Conservation (phyloP, 1,284 basidiomycete species). For the Peniophora sp. region DNA sequence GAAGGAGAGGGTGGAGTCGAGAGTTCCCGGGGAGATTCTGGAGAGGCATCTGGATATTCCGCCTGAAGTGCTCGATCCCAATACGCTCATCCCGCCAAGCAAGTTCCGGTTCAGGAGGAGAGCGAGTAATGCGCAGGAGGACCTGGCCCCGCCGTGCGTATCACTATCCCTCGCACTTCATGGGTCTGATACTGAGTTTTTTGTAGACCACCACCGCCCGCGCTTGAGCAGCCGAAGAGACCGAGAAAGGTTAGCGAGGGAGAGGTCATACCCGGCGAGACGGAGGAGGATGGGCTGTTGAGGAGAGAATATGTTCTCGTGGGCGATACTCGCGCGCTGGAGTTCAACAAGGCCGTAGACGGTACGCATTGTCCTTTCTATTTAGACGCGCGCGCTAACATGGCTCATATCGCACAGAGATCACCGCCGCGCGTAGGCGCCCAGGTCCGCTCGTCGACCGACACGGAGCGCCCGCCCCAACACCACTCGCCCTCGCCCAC, state of each 20-base stretch:
- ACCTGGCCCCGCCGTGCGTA: background rate
- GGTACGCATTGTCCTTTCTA: constrained; percentile 32
- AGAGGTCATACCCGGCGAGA: constrained; percentile 72
- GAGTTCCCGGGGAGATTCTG: constrained; percentile 35
- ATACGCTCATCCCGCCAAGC: constrained; percentile 71
- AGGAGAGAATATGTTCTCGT: constrained; percentile 74
- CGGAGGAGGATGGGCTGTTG: constrained; percentile 69
- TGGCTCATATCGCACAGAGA: constrained; percentile 40
- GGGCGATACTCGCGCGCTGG: constrained; percentile 64
- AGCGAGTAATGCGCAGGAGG: background rate
- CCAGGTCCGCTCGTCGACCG: constrained; percentile 42
- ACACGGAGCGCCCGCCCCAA: constrained; percentile 29
- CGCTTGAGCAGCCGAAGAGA: background rate
- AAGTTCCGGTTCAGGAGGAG: constrained; percentile 60
- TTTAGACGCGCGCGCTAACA: constrained; percentile 5
- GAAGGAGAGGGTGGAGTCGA: too few relatives aligned
- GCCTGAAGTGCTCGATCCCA: constrained; percentile 69
- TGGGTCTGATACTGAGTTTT: too few relatives aligned
- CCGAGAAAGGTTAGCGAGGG: constrained; percentile 33
- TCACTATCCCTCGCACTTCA: background rate
- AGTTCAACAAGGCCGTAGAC: constrained; percentile 72
- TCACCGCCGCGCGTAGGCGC: constrained; percentile 48
- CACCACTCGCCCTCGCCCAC: constrained; percentile 11
- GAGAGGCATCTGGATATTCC: constrained; percentile 63
- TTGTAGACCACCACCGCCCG: background rate